Evolutionary conservation across 2,329 filamentous ascomycete genomes (phyloP).

Genomic region (Colletotrichum orbiculare): DNA sequence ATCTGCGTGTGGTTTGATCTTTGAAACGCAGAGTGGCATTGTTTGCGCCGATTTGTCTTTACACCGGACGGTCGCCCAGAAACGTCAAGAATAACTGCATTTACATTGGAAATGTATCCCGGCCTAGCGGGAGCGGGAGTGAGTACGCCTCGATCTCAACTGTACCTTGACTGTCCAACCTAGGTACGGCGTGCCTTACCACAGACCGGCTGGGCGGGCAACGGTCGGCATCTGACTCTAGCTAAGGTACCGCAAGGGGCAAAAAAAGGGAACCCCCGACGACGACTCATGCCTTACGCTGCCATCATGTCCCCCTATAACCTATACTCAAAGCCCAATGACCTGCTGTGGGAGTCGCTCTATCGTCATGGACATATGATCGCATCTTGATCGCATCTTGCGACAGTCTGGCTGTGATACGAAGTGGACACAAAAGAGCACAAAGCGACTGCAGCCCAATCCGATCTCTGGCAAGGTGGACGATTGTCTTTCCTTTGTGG

Average conservation of each 20-base stretch:
- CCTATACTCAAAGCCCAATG: no score
- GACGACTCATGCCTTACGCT: not conserved
- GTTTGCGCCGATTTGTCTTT: constrained; percentile 35
- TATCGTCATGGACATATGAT: no score
- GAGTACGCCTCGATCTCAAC: constrained; percentile 20
- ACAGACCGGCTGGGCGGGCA: constrained; percentile 24
- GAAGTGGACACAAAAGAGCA: no score
- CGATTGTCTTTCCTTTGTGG: no score
- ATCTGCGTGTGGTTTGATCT: constrained; percentile 32
- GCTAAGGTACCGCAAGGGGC: not conserved
- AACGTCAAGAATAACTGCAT: constrained; percentile 28
- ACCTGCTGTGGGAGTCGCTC: no score
- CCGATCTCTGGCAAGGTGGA: no score
- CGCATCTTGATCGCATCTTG: no score
- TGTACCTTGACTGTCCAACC: constrained; percentile 12
- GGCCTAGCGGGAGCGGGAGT: constrained; percentile 17
- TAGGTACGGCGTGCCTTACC: constrained; percentile 11
- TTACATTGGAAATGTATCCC: constrained; percentile 13
- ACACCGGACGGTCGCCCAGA: constrained; percentile 33
- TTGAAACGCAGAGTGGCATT: constrained; percentile 36
- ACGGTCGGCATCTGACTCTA: constrained; percentile 27
- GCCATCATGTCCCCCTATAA: no score
- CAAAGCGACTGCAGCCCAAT: no score
- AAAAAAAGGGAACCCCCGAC: not conserved
- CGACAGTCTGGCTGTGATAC: no score